A percentile compares a stretch with the other conserved stretches of the same genome.
Evolutionary conservation across 768 basidiomycete genomes (phyloP).

Genomic region (Pleurotus pulmonarius): DNA sequence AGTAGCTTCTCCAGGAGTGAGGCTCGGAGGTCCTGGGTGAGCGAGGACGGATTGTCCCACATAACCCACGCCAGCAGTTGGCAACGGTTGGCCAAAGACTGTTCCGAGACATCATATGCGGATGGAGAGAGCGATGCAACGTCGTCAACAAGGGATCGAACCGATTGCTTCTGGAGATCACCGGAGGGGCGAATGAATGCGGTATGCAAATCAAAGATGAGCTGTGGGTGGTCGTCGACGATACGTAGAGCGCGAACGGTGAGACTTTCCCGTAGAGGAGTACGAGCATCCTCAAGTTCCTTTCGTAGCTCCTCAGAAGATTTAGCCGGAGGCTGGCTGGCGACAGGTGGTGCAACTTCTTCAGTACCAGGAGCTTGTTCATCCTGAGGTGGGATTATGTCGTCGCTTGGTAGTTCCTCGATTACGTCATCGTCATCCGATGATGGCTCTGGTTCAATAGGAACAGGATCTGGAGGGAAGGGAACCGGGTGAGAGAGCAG

Average conservation of each 20-base stretch:
- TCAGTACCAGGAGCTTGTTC: conserved; percentile 10
- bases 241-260: conserved; percentile 69
- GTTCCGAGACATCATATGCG: conserved; percentile 69
- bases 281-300: conserved; percentile 63
- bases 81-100: conserved; percentile 75
- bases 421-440: conserved; percentile 25
- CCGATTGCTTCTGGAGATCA: conserved; percentile 58
- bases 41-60: conserved; percentile 65
- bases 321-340: conserved; percentile 25
- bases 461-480: conserved; percentile 63
- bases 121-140: conserved; percentile 64
- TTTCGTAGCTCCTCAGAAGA: conserved; percentile 60
- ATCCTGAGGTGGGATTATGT: conserved; percentile 22
- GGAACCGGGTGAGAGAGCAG: conserved; percentile 81
- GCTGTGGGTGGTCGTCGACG: conserved; percentile 81
- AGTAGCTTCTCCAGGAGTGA: conserved; percentile 66
- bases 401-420: conserved; percentile 13
- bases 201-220: conserved; percentile 84
- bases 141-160: conserved; percentile 74
- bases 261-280: conserved; percentile 61
- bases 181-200: conserved; percentile 70
- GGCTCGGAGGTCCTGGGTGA: conserved; percentile 49
- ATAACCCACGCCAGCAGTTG: conserved; percentile 83
- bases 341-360: conserved; percentile 10
- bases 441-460: conserved; percentile 24